A percentile compares a stretch with the other conserved stretches of the same genome.
These are phyloP conservation scores for Pelagomonas calceolata DNA, from an alignment of 108 stramenopile genomes.

Conservation along the genomic window DNA sequence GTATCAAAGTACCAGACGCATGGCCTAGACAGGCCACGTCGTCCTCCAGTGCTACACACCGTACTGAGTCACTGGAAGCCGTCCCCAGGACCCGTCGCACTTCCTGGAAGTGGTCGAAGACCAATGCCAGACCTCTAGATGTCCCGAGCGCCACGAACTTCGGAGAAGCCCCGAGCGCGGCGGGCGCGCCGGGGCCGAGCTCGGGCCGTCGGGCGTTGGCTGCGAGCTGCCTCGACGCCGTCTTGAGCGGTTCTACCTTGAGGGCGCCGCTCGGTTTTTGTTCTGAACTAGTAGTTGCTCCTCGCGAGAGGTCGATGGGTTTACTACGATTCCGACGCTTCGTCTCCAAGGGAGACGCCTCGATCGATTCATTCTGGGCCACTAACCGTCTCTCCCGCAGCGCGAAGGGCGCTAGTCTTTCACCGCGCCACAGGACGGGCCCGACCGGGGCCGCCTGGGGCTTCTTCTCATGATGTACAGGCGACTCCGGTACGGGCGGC, in stretches of 20 bases:
- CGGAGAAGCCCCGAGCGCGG: constrained; percentile 58
- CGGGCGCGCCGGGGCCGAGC: constrained; percentile 48
- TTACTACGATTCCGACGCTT: no score
- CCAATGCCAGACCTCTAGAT: constrained; percentile 52
- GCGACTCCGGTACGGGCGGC: no score
- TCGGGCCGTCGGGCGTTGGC: constrained; percentile 16
- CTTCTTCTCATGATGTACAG: no score
- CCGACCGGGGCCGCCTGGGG: no score
- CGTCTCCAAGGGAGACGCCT: no score
- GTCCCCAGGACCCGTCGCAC: constrained; percentile 48
- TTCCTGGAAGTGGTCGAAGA: constrained; percentile 76
- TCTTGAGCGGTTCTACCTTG: neutral
- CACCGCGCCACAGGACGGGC: no score
- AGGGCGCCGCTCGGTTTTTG: no score
- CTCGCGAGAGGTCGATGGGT: no score
- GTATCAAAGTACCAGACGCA: constrained; percentile 46
- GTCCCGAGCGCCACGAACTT: constrained; percentile 78
- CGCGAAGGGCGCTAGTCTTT: no score
- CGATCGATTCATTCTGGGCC: no score
- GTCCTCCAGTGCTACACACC: constrained; percentile 69
- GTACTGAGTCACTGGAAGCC: constrained; percentile 44
- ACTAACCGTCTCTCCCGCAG: no score
- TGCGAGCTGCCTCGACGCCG: constrained; percentile 18
- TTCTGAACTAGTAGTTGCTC: no score
- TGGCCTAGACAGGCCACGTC: constrained; percentile 60